A percentile compares a stretch with the other conserved stretches of the same genome.
Evolutionary conservation across 345 rosid species (phyloP).

Genomic region (Triadica sebifera): DNA sequence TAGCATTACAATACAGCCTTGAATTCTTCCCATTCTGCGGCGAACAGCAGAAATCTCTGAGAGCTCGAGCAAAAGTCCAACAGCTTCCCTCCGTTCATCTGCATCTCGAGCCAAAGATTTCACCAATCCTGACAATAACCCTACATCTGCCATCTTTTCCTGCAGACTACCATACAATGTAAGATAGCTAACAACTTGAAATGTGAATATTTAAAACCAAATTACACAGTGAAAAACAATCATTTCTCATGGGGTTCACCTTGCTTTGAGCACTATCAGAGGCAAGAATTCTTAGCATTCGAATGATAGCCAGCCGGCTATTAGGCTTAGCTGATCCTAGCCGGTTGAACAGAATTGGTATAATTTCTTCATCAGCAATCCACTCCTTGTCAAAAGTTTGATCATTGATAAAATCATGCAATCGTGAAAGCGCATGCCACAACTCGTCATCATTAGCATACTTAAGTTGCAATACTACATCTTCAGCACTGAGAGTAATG

Average conservation of each 20-base stretch:
- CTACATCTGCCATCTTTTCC: constrained; percentile 62
- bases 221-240: background rate
- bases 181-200: constrained; percentile 24
- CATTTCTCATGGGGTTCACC: constrained; percentile 33
- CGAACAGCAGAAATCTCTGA: constrained; percentile 49
- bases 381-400: constrained; percentile 39
- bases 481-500: constrained; percentile 37
- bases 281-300: constrained; percentile 47
- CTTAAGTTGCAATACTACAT: constrained; percentile 54
- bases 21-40: constrained; percentile 57
- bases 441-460: constrained; percentile 50
- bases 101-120: constrained; percentile 55
- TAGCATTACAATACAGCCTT: constrained; percentile 68
- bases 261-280: constrained; percentile 33
- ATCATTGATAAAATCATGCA: constrained; percentile 31
- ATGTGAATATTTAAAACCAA: background rate
- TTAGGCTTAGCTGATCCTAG: constrained; percentile 38
- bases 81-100: constrained; percentile 60
- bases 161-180: constrained; percentile 32
- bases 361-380: constrained; percentile 44
- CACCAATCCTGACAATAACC: constrained; percentile 46
- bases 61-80: constrained; percentile 53
- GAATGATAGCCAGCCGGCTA: constrained; percentile 40
- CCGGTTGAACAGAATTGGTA: constrained; percentile 42
- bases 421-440: constrained; percentile 34